A percentile compares a stretch with the other conserved stretches of the same genome.
Evolutionary conservation across 805 yeast genomes (phyloP).

Genomic region (Blastobotrys americana): DNA sequence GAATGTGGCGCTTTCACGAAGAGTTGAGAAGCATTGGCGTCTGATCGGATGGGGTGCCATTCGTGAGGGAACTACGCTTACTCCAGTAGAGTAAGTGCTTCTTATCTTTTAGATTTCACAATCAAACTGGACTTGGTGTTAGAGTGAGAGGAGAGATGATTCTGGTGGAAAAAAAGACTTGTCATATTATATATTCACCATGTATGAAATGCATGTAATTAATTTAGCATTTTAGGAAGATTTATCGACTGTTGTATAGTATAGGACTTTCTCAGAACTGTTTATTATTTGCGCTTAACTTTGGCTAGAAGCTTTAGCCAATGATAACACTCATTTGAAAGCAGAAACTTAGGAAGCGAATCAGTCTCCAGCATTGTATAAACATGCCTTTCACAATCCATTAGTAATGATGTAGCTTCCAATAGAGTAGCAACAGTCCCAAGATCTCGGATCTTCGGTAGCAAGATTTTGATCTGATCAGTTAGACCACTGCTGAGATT

Average conservation of each 20-base stretch:
- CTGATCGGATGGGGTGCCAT: slow-evolving; percentile 99
- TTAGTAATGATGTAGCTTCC: slow-evolving; percentile 22
- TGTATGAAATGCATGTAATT: neutral
- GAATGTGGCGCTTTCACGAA: slow-evolving; percentile 96
- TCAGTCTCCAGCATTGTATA: slow-evolving; percentile 61
- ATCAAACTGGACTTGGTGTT: neutral
- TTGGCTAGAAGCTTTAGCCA: neutral
- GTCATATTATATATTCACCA: too few species aligned
- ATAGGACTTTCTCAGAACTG: too few species aligned
- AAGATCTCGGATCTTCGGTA: slow-evolving; percentile 1
- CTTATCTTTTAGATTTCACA: neutral
- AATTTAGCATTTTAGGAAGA: too few species aligned
- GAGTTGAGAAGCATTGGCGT: slow-evolving; percentile 99
- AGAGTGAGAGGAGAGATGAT: too few species aligned
- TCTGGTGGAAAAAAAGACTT: too few species aligned
- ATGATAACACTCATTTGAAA: slow-evolving; percentile 25
- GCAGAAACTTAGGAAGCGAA: slow-evolving; percentile 63
- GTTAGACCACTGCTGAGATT: slow-evolving; percentile 53
- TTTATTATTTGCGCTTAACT: neutral
- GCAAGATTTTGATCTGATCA: neutral
- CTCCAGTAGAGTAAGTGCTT: slow-evolving; percentile 16
- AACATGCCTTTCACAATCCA: slow-evolving; percentile 43
- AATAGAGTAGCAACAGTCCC: neutral
- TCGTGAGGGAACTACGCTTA: slow-evolving; percentile 60
- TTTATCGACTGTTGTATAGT: too few species aligned